Evolutionary conservation across 2,329 filamentous ascomycete genomes (phyloP), one percentile per base, ranked within the genome.

Genomic region (Fusarium sp.): DNA sequence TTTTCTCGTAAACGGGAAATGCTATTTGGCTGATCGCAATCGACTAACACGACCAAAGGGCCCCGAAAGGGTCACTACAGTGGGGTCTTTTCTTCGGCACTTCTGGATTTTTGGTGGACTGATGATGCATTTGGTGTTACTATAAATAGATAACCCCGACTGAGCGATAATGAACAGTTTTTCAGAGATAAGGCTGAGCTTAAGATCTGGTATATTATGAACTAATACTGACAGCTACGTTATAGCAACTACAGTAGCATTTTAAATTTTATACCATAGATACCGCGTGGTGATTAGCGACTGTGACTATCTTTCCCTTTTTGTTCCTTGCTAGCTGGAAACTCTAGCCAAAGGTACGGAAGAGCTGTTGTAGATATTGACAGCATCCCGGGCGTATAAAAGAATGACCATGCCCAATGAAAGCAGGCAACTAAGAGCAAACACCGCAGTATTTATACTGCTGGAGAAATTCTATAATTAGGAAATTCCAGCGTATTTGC

Each of bases 301-400:
- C 26, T 22, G 6, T 48, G 9, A 15, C 1, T 15, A 22, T 22
- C 3, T n/a, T 20, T n/a, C 2, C 20, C 47, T n/a, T 30, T 47
- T 30, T 30, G 5, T n/a, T 4, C 15, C 17, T 12, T 6, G 14
- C 28, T 17, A 3, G 22, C 20, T 15, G 10, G 14, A 30, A 30
- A 30, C 7, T 12, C 26, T 30, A 3, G 28, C 28, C 47, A 4
- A 50, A n/a, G 10, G 47, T 18, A 5, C 8, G 4, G 22, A n/a
- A n/a, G 8, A 8, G 28, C 17, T 32, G 15, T 15, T n/a, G 28
- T 8, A n/a, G 17, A n/a, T 50, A 30, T n/a, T 5, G 12, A 26
- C 24, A 26, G 8, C 8, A 13, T 5, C 5, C 3, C 4, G 28
- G 15, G 12, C 15, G 8, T 18, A 32, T 18, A 0, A 24, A 2